Evolutionary conservation across 176 grass and related monocot species (phyloP).

Genomic region (Calamus simplicifolius): DNA sequence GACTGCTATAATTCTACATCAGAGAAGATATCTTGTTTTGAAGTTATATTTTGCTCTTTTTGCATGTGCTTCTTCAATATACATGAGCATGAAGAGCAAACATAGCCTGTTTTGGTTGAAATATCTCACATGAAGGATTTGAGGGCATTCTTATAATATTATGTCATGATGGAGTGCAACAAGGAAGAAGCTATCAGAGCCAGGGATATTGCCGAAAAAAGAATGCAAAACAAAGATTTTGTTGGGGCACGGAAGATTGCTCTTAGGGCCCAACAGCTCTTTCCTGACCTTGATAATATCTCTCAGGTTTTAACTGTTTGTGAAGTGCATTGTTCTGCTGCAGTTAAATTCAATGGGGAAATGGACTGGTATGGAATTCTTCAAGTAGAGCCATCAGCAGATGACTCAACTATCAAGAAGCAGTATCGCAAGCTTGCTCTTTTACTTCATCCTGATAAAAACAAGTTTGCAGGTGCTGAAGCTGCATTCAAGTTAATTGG

Average conservation of each 20-base stretch:
- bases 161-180: conserved; percentile 49
- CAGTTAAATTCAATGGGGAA: conserved; percentile 35
- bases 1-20: too few species aligned
- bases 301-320: conserved; percentile 66
- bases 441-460: conserved; percentile 95
- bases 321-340: conserved; percentile 70
- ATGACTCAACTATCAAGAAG: conserved; percentile 62
- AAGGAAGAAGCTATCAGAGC: conserved; percentile 75
- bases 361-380: conserved; percentile 64
- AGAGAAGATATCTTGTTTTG: too few species aligned
- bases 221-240: conserved; percentile 59
- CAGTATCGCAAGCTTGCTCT: conserved; percentile 78
- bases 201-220: conserved; percentile 61
- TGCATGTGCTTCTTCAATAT: too few species aligned
- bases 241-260: conserved; percentile 54
- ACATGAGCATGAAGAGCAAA: too few species aligned
- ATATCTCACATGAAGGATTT: conserved; percentile 17
- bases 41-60: too few species aligned
- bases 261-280: conserved; percentile 71
- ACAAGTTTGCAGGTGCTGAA: conserved; percentile 71
- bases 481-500: conserved; percentile 84
- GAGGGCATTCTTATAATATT: conserved; percentile 8
- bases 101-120: neutral
- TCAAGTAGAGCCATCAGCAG: conserved; percentile 49
- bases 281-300: conserved; percentile 67